phyloP scores from a whole-genome alignment of 192 early-diverging fungal species.

The Coemansia sp. region DNA sequence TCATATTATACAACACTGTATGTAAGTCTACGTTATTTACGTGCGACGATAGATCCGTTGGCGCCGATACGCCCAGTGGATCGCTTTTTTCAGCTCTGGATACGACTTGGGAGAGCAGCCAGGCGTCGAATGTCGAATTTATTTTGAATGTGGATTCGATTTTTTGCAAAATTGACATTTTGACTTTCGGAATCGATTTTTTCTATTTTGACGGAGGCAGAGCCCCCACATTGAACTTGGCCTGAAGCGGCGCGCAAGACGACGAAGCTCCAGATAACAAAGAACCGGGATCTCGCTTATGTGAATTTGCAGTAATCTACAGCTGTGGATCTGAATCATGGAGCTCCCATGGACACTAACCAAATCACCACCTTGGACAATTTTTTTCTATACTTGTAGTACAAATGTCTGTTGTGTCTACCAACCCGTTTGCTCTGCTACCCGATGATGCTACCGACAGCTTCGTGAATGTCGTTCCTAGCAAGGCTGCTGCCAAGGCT shows the following conservation, averaged over 20 bases:
- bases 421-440: constrained; percentile 70
- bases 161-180: not conserved
- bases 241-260: not conserved
- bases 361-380: no score
- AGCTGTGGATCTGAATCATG: not conserved
- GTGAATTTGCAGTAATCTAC: not conserved
- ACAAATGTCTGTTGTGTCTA: constrained; percentile 59
- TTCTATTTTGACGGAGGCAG: not conserved
- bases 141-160: not conserved
- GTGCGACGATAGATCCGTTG: not conserved
- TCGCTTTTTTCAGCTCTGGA: not conserved
- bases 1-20: not conserved
- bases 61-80: not conserved
- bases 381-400: not conserved
- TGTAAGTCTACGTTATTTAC: not conserved
- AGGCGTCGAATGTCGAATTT: not conserved
- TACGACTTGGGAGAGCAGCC: not conserved
- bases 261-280: not conserved
- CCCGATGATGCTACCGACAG: constrained; percentile 59
- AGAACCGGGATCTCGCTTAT: not conserved
- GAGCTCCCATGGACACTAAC: not conserved
- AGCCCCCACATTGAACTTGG: not conserved
- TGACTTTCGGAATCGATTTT: not conserved
- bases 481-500: constrained; percentile 26
- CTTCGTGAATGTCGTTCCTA: constrained; percentile 37